Evolutionary conservation across 2,329 filamentous ascomycete genomes (phyloP), one percentile per base, ranked within the genome.

Genomic region (Torrubiellomyces zombiae): DNA sequence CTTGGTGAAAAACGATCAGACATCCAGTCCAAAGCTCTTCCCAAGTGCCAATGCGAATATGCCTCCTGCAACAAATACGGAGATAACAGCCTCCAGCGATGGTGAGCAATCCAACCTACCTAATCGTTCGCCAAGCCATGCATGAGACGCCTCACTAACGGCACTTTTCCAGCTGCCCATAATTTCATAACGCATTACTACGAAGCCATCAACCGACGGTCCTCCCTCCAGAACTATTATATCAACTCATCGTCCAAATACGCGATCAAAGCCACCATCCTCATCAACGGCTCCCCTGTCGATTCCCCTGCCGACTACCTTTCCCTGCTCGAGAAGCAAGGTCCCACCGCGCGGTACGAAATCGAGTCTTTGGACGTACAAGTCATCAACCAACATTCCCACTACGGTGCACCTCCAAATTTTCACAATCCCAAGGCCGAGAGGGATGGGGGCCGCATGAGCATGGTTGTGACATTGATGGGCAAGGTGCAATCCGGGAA

Each of bases 311-410:
- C 57, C 25, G 70, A 72, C 21, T 75, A 83, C 39, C 69, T 75
- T 38, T 60, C 62, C 11, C 63, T 82, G 15, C 77, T 83, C 35
- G 61, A 72, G 29, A 63, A 63, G 5, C 69, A 82, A 30, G 50
- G 68, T 56, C 21, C 51, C 36, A 37, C 55, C 53, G 52, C 73
- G 10, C 51, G 60, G 37, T 89, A 81, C 52, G 78, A 86, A 28
- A 60, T 82, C 28, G 73, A 81, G 42, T 72, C 70, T 9, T 70
- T 75, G 38, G 79, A 92, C 50, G 73, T 71, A 29, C 80, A 91
- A 35, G 68, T 83, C 23, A 56, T 86, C 40, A 89, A 86, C 51
- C 62, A 67, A 8, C 62, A 66, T 29, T 79, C 71, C 43, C 51
- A 54, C 25, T 53, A 64, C 36, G 65, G 65, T 15, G 67, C 64